These are phyloP conservation scores for Termitomyces sp. DNA, from an alignment of 768 basidiomycete genomes.

Conservation along the genomic window DNA sequence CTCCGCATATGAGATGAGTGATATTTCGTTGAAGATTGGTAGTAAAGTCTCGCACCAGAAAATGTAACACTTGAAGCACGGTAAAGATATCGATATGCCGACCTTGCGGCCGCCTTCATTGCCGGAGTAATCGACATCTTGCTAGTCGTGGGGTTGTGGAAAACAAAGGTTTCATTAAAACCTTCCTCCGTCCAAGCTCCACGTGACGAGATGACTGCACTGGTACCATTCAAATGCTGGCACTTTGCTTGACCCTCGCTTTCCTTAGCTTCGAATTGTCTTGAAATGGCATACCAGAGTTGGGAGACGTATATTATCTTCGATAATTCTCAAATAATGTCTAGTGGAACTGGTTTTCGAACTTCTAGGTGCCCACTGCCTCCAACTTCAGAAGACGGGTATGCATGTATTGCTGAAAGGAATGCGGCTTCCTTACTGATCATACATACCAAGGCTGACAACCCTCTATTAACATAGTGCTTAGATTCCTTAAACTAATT, in stretches of 20 bases:
- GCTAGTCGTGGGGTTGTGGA: neutral
- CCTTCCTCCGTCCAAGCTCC: neutral
- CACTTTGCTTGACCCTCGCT: too few relatives aligned
- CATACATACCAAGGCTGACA: neutral
- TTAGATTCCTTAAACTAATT: neutral
- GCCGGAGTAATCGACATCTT: slow-evolving; percentile 49
- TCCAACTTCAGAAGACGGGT: neutral
- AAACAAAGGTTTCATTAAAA: neutral
- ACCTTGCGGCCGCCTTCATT: slow-evolving; percentile 60
- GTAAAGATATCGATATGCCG: slow-evolving; percentile 69
- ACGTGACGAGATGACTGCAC: neutral
- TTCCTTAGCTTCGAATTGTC: too few relatives aligned
- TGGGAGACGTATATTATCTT: neutral
- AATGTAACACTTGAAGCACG: slow-evolving; percentile 67
- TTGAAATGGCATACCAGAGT: neutral
- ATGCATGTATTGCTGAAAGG: neutral
- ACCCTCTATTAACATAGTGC: neutral
- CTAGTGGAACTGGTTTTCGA: neutral
- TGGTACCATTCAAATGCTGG: neutral
- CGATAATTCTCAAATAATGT: neutral
- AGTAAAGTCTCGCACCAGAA: slow-evolving; percentile 33
- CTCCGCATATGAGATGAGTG: slow-evolving; percentile 2
- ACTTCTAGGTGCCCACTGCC: neutral
- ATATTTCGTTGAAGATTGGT: neutral
- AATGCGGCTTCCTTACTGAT: neutral